Percentiles rank a stretch among this genome's conserved stretches.
These are phyloP conservation scores for Citrus inodora DNA, from an alignment of 345 rosid genomes.

Conservation along the genomic window DNA sequence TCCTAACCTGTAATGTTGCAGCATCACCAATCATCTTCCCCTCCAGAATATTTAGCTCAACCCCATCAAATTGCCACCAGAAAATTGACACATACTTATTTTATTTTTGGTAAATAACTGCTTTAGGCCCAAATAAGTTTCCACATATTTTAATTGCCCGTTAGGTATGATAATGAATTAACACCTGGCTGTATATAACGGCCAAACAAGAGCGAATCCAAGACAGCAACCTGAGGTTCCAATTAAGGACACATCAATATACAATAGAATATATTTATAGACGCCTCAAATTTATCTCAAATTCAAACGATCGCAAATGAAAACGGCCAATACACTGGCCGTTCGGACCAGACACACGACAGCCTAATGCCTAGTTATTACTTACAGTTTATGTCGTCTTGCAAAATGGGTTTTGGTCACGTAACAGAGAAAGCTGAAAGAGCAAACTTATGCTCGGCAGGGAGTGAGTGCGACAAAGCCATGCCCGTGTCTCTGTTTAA, in stretches of 20 bases:
- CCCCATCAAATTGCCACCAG: no score
- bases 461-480: neutral
- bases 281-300: neutral
- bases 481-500: neutral
- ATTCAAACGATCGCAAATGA: neutral
- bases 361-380: neutral
- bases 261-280: no score
- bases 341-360: neutral
- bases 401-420: neutral
- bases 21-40: neutral
- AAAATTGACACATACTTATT: no score
- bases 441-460: no score
- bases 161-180: neutral
- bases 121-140: no score
- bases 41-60: neutral
- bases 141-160: no score
- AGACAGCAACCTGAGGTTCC: neutral
- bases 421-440: neutral
- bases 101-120: no score
- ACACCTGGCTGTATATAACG: neutral
- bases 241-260: neutral
- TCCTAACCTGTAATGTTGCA: neutral
- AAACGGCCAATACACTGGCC: slow-evolving; percentile 7
- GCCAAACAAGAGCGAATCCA: neutral
- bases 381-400: neutral